Evolutionary conservation across 1,139 yeast genomes (phyloP), one percentile per base, ranked within the genome.

Genomic region (Blastobotrys aristatus): DNA sequence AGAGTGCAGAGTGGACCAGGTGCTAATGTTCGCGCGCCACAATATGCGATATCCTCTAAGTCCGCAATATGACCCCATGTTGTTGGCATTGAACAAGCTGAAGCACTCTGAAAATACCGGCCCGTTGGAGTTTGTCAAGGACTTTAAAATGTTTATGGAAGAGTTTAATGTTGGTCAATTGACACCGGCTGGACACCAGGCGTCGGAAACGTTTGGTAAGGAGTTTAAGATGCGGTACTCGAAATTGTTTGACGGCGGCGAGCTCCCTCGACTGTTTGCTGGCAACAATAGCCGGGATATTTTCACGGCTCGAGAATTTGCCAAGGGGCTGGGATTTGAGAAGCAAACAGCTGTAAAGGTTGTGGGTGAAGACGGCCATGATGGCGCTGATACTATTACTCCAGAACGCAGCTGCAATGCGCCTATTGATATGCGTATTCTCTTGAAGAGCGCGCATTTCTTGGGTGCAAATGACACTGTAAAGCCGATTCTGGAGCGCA

Each of bases 41-140:
- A 92, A 90, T 14, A 89, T 82, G 60, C 70, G 92, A 57, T 84
- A 72, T 61, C 89, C 88, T 14, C 60, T 55, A 40, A 50, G 26
- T 32, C 48, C 13, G 10, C 22, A 35, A 11, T 8, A 3, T 18
- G 13, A n/a, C 2, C 3, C 31, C 8, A 24, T 34, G 11, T 41
- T 32, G 5, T 17, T 27, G 1, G 26, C 34, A 2, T 18, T 43
- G 8, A 20, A 50, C 20, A 55, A 55, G 51, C 30, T 56, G 21
- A 26, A 33, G 14, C 22, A 30, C 18, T 34, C 36, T 22, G 40
- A 34, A 3, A 26, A 33, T 29, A 46, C 56, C 3, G 73, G 73
- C 6, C 61, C 69, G 13, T 58, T 73, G 26, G 58, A 61, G 8
- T 73, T 73, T 49, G 53, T 68, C 38, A 61, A 70, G 43, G 63